Evolutionary conservation across 257 asterid species (phyloP), one percentile per base, ranked within the genome.

Genomic region (Anisodus acutangulus): DNA sequence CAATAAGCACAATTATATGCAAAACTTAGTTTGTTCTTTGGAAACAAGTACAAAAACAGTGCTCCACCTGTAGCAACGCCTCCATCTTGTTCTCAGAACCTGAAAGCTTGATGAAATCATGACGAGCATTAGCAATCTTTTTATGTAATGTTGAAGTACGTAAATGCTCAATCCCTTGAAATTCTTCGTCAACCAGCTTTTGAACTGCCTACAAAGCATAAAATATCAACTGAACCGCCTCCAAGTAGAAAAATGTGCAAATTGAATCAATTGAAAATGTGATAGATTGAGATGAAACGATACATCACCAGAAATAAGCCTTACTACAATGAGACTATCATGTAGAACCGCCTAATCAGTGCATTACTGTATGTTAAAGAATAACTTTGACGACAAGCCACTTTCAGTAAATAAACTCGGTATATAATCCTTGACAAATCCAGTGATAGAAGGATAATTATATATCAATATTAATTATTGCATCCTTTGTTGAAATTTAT

Each of bases 31-130:
- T 78, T 78, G 82, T 31, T 15, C 9, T 53, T 53, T 53, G 7
- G 82, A 54, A 78, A 53, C 62, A 15, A 54, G 81, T 76, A 78
- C 47, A 53, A 13, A 31, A 78, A 26, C 45, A 78, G 64, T 13
- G 66, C 0, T 4, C 35, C 70, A 94, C 99, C 99, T 97, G 99
- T 64, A 97, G 87, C 90, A 97, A 88, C 80, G 96, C 93, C 92
- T 97, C 99, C 90, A 97, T 85, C 94, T 97, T 97, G 89, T 97
- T 97, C 87, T 97, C 99, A 70, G 98, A 90, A 84, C 98, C 98
- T 57, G 97, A 92, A 87, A 97, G 97, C 86, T 89, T 95, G 89
- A 97, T 91, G 87, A 97, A 97, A 87, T 95, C 99, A 87, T 97
- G 99, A 57, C 98, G 97, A 82, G 99, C 97, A 82, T 89, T 83